Conservation (phyloP, 306 rosid species). For the Coriaria nepalensis region DNA sequence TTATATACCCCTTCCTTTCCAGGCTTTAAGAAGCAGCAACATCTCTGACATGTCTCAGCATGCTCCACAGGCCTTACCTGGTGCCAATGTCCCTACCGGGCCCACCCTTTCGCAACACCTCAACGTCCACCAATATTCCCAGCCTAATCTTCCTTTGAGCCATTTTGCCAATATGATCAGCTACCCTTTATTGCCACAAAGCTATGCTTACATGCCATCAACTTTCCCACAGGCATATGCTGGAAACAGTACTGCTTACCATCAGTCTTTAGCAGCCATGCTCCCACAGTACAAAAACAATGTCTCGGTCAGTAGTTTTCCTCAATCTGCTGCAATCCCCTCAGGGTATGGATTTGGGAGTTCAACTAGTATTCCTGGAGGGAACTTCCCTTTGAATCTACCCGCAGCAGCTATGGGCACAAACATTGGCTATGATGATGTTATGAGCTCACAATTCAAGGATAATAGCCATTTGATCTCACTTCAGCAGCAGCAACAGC, state of each 20-base stretch:
- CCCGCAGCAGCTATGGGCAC: slow-evolving; percentile 66
- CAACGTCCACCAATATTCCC: slow-evolving; percentile 91
- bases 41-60: slow-evolving; percentile 56
- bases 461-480: slow-evolving; percentile 79
- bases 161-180: slow-evolving; percentile 88
- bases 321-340: slow-evolving; percentile 78
- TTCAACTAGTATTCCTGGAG: slow-evolving; percentile 83
- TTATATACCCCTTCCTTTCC: slow-evolving; percentile 14
- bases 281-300: slow-evolving; percentile 94
- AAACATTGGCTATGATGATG: slow-evolving; percentile 76
- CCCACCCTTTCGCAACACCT: slow-evolving; percentile 91
- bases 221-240: slow-evolving; percentile 93
- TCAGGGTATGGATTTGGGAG: slow-evolving; percentile 90
- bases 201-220: slow-evolving; percentile 94
- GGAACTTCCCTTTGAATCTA: slow-evolving; percentile 71
- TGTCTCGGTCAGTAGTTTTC: slow-evolving; percentile 88
- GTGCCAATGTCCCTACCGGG: slow-evolving; percentile 69
- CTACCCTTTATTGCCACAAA: slow-evolving; percentile 96
- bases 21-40: slow-evolving; percentile 67
- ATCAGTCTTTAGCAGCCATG: slow-evolving; percentile 84
- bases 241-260: slow-evolving; percentile 73
- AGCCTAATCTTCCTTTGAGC: slow-evolving; percentile 81
- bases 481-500: slow-evolving; percentile 76
- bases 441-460: slow-evolving; percentile 73
- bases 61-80: slow-evolving; percentile 45